These are phyloP conservation scores for Fraxinus latifolia DNA, from an alignment of 305 asterid species.

Conservation along the genomic window DNA sequence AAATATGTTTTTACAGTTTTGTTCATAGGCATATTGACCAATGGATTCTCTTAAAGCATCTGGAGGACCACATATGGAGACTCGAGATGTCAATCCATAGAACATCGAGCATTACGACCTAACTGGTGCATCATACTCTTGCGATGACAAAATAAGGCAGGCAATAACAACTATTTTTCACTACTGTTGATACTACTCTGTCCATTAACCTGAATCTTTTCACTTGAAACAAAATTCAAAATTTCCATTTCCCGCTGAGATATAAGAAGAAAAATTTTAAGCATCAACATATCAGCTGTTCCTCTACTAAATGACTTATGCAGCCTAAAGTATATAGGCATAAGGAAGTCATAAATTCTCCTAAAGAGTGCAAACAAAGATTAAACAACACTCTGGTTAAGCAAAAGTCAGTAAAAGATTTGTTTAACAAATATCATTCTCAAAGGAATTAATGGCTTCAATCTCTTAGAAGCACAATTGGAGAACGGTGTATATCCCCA, in stretches of 20 bases:
- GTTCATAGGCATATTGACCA: background rate
- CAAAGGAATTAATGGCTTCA: background rate
- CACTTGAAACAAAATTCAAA: background rate
- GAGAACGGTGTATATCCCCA: background rate
- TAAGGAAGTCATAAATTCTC: background rate
- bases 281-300: background rate
- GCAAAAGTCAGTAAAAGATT: background rate
- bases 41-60: background rate
- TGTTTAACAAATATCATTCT: background rate
- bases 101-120: background rate
- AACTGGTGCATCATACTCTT: background rate
- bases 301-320: background rate
- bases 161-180: background rate
- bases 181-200: background rate
- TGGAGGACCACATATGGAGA: background rate
- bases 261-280: background rate
- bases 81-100: background rate
- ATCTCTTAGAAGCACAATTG: constrained; percentile 2
- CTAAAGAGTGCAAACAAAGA: background rate
- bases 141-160: background rate
- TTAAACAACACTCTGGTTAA: background rate
- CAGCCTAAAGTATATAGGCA: background rate
- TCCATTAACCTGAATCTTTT: background rate
- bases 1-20: background rate
- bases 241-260: background rate